Conservation (phyloP, 352 stramenopile species). For the Nothophytophthora sp. region DNA sequence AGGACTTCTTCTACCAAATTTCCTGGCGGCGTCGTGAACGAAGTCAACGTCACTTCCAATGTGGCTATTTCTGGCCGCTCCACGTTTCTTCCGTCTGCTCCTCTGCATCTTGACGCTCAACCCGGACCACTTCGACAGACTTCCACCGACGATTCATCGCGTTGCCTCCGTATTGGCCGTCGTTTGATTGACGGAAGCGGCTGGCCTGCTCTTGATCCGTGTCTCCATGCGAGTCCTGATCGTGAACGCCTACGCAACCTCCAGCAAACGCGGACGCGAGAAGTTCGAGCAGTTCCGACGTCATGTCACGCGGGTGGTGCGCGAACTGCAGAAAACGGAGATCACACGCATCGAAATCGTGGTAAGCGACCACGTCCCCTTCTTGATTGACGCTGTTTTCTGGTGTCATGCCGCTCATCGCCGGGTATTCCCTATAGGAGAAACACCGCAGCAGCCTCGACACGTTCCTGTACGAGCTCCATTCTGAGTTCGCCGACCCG, state of each 20-base stretch:
- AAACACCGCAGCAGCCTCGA: slow-evolving; percentile 60
- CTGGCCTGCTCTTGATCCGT: too few relatives aligned
- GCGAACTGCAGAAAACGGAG: slow-evolving; percentile 61
- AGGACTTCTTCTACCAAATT: slow-evolving; percentile 7
- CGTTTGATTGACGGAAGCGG: too few relatives aligned
- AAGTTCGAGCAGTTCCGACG: slow-evolving; percentile 53
- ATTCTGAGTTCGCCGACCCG: slow-evolving; percentile 67
- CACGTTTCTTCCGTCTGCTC: too few relatives aligned
- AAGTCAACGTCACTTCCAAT: neutral
- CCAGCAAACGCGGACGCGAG: slow-evolving; percentile 43
- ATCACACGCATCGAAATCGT: slow-evolving; percentile 64
- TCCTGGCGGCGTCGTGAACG: neutral
- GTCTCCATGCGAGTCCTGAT: slow-evolving; percentile 66
- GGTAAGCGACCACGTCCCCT: slow-evolving; percentile 25
- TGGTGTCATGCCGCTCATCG: neutral
- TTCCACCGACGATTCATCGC: too few relatives aligned
- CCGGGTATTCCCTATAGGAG: slow-evolving; percentile 35
- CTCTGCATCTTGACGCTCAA: too few relatives aligned
- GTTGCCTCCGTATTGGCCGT: neutral
- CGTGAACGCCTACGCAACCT: slow-evolving; percentile 59
- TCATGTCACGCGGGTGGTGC: slow-evolving; percentile 46
- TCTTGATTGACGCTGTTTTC: neutral
- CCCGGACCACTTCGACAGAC: too few relatives aligned
- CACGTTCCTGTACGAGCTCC: slow-evolving; percentile 76
- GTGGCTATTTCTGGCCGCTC: too few relatives aligned